These are phyloP conservation scores for Xylariales sp. DNA, from an alignment of 2,329 filamentous ascomycete species.

Conservation along the genomic window DNA sequence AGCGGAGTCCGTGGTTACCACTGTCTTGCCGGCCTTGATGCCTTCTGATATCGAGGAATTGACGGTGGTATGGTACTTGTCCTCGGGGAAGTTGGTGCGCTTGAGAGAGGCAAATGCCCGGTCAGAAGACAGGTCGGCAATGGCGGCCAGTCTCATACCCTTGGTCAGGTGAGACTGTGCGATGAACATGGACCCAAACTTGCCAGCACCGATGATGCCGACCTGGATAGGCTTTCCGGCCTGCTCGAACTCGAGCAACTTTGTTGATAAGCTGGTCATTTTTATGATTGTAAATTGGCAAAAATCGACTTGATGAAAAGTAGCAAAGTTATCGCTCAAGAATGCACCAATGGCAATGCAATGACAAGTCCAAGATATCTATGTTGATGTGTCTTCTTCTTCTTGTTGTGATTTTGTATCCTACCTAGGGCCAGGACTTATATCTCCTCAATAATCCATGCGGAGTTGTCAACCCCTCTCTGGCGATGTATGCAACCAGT, in stretches of 20 bases:
- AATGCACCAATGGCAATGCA: too few species aligned
- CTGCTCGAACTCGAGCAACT: constrained; percentile 33
- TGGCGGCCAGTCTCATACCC: constrained; percentile 36
- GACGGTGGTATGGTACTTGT: constrained; percentile 30
- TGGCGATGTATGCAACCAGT: too few species aligned
- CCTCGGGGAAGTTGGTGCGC: constrained; percentile 32
- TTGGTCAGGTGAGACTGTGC: constrained; percentile 37
- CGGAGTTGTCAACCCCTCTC: too few species aligned
- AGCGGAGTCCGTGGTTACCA: constrained; percentile 36
- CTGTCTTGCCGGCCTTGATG: constrained; percentile 33
- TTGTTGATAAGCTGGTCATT: constrained; percentile 35
- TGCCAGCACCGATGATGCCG: constrained; percentile 40
- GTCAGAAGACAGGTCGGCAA: constrained; percentile 36
- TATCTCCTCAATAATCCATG: too few species aligned
- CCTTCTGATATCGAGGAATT: constrained; percentile 31
- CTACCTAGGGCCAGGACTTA: too few species aligned
- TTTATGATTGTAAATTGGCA: constrained; percentile 1
- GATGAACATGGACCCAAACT: constrained; percentile 43
- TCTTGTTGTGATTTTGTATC: too few species aligned
- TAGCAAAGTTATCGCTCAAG: too few species aligned
- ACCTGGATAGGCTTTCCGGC: constrained; percentile 34
- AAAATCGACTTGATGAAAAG: too few species aligned
- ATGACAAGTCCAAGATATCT: too few species aligned
- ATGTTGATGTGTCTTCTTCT: too few species aligned
- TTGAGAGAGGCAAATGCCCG: constrained; percentile 34